These are phyloP conservation scores for Aspergillus tubingensis DNA, from an alignment of 2,329 filamentous ascomycete genomes.

Conservation along the genomic window DNA sequence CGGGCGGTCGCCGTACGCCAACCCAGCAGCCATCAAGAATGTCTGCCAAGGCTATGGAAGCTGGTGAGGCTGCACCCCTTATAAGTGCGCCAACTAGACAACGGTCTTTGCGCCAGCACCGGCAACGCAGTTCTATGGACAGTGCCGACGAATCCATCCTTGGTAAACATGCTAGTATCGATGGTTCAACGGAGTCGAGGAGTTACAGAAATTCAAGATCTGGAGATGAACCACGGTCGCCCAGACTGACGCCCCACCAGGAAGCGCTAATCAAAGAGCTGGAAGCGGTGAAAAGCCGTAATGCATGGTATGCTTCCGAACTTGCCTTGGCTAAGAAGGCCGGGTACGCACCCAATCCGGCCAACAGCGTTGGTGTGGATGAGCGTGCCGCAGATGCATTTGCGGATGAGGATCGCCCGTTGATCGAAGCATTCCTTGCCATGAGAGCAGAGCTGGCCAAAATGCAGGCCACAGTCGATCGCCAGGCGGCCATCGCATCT, in stretches of 20 bases:
- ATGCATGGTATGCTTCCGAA: constrained; percentile 97
- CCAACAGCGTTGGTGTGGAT: constrained; percentile 72
- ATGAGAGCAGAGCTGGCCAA: constrained; percentile 89
- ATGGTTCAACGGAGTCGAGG: constrained; percentile 43
- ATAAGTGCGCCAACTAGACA: constrained; percentile 48
- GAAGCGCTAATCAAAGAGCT: constrained; percentile 80
- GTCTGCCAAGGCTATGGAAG: constrained; percentile 50
- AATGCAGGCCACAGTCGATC: constrained; percentile 85
- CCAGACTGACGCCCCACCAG: constrained; percentile 48
- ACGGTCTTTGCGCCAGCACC: constrained; percentile 58
- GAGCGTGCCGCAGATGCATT: constrained; percentile 76
- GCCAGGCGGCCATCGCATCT: constrained; percentile 80
- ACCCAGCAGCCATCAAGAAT: constrained; percentile 52
- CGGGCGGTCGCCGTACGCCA: constrained; percentile 67
- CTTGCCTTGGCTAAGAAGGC: constrained; percentile 86
- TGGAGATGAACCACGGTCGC: constrained; percentile 48
- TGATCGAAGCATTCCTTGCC: constrained; percentile 87
- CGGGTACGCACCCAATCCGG: constrained; percentile 75
- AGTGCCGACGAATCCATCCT: constrained; percentile 62
- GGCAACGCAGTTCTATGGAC: constrained; percentile 68
- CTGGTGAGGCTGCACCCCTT: constrained; percentile 48
- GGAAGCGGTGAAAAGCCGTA: constrained; percentile 78
- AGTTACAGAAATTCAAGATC: constrained; percentile 44
- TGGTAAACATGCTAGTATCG: constrained; percentile 41
- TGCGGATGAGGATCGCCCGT: constrained; percentile 84